Conservation (phyloP, 805 yeast genomes). For the Starmerella cellae region DNA sequence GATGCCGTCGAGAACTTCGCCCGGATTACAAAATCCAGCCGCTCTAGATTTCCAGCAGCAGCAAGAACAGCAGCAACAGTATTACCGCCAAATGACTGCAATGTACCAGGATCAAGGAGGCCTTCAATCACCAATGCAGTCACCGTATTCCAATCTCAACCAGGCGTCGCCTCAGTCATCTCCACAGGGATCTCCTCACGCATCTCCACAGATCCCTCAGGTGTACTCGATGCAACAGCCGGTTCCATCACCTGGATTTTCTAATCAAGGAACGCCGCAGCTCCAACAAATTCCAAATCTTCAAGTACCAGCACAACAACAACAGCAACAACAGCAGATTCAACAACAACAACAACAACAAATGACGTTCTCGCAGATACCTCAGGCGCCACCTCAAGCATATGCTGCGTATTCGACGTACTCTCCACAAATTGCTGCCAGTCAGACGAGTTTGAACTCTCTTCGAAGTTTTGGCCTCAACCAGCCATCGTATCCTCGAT, state of each 20-base stretch:
- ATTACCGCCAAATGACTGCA: slow-evolving; percentile 8
- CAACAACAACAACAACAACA: background rate
- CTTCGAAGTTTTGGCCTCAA: slow-evolving; percentile 7
- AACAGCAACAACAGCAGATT: background rate
- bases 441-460: slow-evolving; percentile 15
- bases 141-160: slow-evolving; percentile 3
- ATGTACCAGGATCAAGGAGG: slow-evolving; percentile 10
- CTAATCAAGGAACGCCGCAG: slow-evolving; percentile 1
- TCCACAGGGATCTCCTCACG: slow-evolving; percentile 5
- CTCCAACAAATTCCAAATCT: slow-evolving; percentile 6
- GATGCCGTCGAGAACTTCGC: slow-evolving; percentile 9
- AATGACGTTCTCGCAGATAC: background rate
- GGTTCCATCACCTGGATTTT: background rate
- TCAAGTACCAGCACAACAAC: background rate
- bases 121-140: slow-evolving; percentile 3
- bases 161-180: background rate
- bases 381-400: slow-evolving; percentile 11
- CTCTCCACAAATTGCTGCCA: slow-evolving; percentile 16
- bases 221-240: background rate
- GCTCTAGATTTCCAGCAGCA: slow-evolving; percentile 15
- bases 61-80: slow-evolving; percentile 15
- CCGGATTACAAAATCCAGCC: slow-evolving; percentile 5
- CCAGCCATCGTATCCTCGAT: slow-evolving; percentile 7
- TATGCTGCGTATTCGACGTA: slow-evolving; percentile 11
- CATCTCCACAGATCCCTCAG: background rate